Base-by-base conservation (phyloP, 1,139 yeast species). In the Blastobotrys malaysiensis region DNA sequence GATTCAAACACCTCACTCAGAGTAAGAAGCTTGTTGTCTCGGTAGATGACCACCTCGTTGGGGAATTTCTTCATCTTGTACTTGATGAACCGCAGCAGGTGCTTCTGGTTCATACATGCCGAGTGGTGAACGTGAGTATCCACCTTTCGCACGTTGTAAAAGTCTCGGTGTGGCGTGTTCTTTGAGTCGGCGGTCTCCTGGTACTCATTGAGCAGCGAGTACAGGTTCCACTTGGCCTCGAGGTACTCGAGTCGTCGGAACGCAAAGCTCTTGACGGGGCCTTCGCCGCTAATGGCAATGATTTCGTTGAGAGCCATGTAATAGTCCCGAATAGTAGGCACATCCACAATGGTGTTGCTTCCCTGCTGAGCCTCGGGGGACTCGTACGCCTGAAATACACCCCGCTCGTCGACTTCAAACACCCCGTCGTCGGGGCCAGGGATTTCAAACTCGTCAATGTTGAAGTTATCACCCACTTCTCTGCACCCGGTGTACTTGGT, bases 81-180 rank as follows among this genome's bases (percentile, higher is more conserved):
- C 72, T 95, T 95, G 71, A 95, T 95, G 70, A 88, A 95, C 64
- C 99, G 84, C 62, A 95, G 76, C 66, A 95, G 76, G 73, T 95
- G 99, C 72, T 95, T 95, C 71, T 95, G 99, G 67, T 95, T 95
- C 99, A 93, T 93, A 70, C 97, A 91, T 7, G 99, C 99, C 13
- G 97, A 88, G 70, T 95, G 99, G 70, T 95, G 99, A 65, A 95
- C 96, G 77, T 95, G 99, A 13, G 99, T 95, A 67, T 95, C 99
- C 47, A 95, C 99, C 69, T 95, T 95, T 76, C 99, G 83, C 50
- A 95, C 99, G 67, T 95, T 95, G 74, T 95, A 95, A 66, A 95
- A 95, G 72, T 95, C 99, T 69, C 99, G 83, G 70, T 93, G 99
- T 2, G 97, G 97, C 59, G 88, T 84, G 57, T 80, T 64, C 63